Evolutionary conservation across 2,329 filamentous ascomycete species (phyloP), one percentile per base, ranked within the genome.

Genomic region (Monosporascus sp.): DNA sequence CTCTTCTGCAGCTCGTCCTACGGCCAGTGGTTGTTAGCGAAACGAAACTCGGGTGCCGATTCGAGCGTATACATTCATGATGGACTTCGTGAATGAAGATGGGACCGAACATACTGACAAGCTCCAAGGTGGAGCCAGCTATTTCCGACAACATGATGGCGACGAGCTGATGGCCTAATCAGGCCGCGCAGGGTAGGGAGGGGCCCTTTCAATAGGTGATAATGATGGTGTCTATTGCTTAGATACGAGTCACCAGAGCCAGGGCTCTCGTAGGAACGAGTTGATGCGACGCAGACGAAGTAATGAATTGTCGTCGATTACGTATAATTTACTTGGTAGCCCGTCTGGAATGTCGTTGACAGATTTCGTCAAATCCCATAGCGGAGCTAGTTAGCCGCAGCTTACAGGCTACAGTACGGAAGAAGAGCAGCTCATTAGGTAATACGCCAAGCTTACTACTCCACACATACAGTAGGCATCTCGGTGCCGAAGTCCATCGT

Each of bases 1-100:
- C 55, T 78, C 76, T 54, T 77, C 74, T 50, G 70, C 64, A 44
- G 72, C 74, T 62, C 76, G 70, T 58, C 68, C 75, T 78, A 55
- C 54, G 54, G 40, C 16, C 20, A 57, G 52, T 48, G 19, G 51
- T 44, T 8, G 46, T 57, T 53, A 65, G 61, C 60, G 58, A 61
- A 27, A 8, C 7, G 49, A 38, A 37, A 44, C 43, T 31, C 57
- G 50, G 52, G 31, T n/a, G 16, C 3, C 17, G 27, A 5, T 41
- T 19, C 17, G 5, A 38, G 9, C 22, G 40, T 14, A 37, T 14
- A 20, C 8, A 43, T 14, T 16, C 11, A 20, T 20, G 16, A n/a
- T 17, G 37, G 40, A 24, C 22, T 19, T 19, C 9, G 24, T 24
- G 40, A 24, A 43, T 11, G 19, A 5, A 14, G n/a, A 43, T 19